These are phyloP conservation scores for Gypsophila paniculata DNA, from an alignment of 179 eudicot species.

Conservation along the genomic window DNA sequence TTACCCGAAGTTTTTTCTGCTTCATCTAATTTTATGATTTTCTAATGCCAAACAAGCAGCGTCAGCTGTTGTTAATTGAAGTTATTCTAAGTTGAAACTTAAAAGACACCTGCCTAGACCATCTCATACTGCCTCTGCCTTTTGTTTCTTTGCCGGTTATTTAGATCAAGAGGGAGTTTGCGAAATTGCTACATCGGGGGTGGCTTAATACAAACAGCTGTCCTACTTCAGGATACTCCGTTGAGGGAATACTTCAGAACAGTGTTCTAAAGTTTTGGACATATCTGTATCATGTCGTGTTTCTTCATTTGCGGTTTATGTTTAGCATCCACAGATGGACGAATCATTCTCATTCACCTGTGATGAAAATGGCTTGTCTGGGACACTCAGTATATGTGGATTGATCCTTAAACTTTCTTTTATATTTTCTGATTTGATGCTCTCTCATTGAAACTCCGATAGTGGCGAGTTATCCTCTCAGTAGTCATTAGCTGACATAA, in stretches of 20 bases:
- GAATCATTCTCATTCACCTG: constrained; percentile 31
- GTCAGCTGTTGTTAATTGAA: constrained; percentile 26
- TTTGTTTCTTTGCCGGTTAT: constrained; percentile 25
- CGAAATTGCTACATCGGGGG: constrained; percentile 37
- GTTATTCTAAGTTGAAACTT: constrained; percentile 20
- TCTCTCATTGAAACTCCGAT: constrained; percentile 42
- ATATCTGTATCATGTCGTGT: background rate
- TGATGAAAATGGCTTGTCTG: constrained; percentile 36
- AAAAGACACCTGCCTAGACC: constrained; percentile 2
- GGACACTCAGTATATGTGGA: constrained; percentile 38
- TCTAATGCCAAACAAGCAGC: constrained; percentile 31
- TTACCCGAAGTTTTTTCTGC: constrained; percentile 27
- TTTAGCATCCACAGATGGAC: constrained; percentile 13
- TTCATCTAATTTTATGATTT: constrained; percentile 19
- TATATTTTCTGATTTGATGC: constrained; percentile 36
- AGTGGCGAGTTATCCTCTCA: constrained; percentile 42
- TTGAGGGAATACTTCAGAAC: constrained; percentile 39
- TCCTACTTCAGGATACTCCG: constrained; percentile 34
- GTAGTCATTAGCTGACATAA: constrained; percentile 48
- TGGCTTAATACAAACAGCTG: constrained; percentile 30
- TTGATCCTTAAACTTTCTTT: constrained; percentile 39
- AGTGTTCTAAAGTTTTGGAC: constrained; percentile 27
- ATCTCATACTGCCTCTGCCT: constrained; percentile 17
- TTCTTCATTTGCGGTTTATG: constrained; percentile 31
- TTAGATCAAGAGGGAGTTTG: constrained; percentile 32